Conservation (phyloP, 1,284 basidiomycete species). For the Cryptococcus sp. region DNA sequence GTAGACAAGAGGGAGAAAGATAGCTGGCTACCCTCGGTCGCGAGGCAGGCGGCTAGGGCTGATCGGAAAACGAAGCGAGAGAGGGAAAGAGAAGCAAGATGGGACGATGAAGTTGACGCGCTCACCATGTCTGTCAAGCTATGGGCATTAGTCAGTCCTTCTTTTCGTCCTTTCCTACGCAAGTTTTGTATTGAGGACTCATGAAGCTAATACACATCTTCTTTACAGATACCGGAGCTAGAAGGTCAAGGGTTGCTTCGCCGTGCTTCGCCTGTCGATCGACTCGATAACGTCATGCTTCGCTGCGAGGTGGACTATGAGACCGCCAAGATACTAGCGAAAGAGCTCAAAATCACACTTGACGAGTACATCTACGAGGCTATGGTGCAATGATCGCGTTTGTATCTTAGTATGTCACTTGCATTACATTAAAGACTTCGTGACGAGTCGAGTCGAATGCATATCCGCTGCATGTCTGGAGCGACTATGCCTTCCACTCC, state of each 20-base stretch:
- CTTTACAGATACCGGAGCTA: constrained; percentile 66
- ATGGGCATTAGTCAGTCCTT: constrained; percentile 42
- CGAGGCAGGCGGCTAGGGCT: constrained; percentile 32
- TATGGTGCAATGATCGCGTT: constrained; percentile 12
- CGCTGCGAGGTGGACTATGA: constrained; percentile 75
- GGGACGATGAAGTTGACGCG: constrained; percentile 48
- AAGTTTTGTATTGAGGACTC: too few relatives aligned
- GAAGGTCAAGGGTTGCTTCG: constrained; percentile 67
- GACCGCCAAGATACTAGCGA: constrained; percentile 62
- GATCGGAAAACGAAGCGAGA: constrained; percentile 68
- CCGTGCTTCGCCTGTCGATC: constrained; percentile 60
- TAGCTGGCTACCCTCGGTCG: constrained; percentile 19
- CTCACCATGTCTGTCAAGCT: constrained; percentile 43
- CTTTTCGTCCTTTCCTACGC: neutral
- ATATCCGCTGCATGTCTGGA: neutral
- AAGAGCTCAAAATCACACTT: constrained; percentile 64
- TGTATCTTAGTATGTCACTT: neutral
- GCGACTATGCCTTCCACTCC: constrained; percentile 30
- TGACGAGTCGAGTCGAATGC: neutral
- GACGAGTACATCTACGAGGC: constrained; percentile 72
- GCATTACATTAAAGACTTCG: neutral
- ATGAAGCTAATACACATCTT: neutral
- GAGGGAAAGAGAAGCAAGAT: constrained; percentile 57
- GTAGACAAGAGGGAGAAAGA: constrained; percentile 6
- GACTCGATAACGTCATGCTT: constrained; percentile 67